Percentiles rank a stretch among this genome's conserved stretches.
Evolutionary conservation across 176 grass and related monocot genomes (phyloP).

Genomic region (Avena eriantha): DNA sequence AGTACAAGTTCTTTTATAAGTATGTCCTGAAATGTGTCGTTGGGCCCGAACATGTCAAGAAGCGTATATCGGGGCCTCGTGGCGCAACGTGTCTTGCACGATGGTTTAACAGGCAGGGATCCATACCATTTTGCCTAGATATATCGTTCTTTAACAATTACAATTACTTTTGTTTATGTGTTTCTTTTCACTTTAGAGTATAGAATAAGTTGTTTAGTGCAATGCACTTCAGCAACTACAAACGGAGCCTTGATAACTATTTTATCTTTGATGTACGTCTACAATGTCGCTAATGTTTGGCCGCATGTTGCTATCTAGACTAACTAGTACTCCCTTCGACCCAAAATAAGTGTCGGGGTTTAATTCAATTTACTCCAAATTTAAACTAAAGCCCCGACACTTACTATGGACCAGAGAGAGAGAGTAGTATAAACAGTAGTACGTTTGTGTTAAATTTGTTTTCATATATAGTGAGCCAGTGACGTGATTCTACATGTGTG

Average conservation of each 20-base stretch:
- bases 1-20: no score
- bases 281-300: neutral
- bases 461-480: no score
- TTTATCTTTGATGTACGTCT: neutral
- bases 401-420: no score
- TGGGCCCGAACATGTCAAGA: no score
- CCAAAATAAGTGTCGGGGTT: no score
- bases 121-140: neutral
- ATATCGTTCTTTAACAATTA: neutral
- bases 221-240: neutral
- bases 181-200: neutral
- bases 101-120: neutral
- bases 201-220: neutral
- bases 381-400: no score
- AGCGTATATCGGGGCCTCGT: no score
- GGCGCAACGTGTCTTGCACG: neutral
- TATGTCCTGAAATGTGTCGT: no score
- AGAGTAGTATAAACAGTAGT: no score
- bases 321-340: no score
- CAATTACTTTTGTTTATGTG: neutral
- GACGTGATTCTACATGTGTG: neutral
- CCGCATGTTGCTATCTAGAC: neutral
- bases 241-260: neutral
- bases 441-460: no score
- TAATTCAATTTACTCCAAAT: no score